Evolutionary conservation across 139 green algal genomes (phyloP).

Genomic region (Asterochloris sp.): DNA sequence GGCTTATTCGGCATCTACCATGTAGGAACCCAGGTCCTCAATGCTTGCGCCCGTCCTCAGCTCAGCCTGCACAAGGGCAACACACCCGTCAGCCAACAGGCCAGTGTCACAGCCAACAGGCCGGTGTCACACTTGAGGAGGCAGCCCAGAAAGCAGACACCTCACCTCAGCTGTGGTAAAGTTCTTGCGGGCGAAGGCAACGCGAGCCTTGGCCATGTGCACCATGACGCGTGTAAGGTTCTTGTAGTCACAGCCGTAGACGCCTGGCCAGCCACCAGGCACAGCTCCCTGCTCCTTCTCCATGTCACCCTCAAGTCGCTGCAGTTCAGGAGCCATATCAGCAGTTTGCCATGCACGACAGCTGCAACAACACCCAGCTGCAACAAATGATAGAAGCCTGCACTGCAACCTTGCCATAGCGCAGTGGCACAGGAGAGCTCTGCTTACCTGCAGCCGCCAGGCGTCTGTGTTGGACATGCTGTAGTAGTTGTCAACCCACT

Average conservation of each 20-base stretch:
- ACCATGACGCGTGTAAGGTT: constrained; percentile 13
- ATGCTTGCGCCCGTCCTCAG: constrained; percentile 15
- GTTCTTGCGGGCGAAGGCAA: constrained; percentile 2
- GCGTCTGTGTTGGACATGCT: no score
- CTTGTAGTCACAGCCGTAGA: constrained; percentile 30
- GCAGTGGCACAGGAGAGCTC: no score
- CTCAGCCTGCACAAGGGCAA: background rate
- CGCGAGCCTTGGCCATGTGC: constrained; percentile 3
- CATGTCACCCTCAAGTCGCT: constrained; percentile 10
- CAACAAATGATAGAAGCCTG: background rate
- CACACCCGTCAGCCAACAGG: background rate
- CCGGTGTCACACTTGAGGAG: background rate
- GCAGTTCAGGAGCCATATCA: background rate
- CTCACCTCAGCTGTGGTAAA: constrained; percentile 1
- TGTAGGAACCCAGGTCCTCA: constrained; percentile 41
- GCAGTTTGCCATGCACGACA: background rate
- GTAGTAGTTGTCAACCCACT: no score
- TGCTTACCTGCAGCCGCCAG: no score
- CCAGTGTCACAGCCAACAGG: background rate
- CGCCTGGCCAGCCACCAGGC: constrained; percentile 18
- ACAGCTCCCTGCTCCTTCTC: background rate
- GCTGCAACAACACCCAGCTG: background rate
- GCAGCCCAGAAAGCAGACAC: background rate
- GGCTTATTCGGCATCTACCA: background rate
- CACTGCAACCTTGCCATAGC: no score